Conservation (phyloP, 2,329 filamentous ascomycete species). For the Xylaria sp. region DNA sequence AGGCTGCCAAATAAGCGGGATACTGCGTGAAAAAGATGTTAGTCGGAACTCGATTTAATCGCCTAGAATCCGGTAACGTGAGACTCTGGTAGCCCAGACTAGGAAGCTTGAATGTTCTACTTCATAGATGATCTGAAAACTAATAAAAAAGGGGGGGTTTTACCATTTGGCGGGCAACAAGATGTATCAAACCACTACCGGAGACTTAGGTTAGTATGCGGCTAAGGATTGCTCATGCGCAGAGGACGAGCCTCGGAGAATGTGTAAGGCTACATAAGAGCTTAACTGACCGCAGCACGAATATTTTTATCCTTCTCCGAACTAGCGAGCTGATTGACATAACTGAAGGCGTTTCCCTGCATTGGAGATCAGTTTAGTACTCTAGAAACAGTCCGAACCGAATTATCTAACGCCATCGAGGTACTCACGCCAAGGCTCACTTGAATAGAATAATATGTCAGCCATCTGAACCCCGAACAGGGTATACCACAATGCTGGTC, state of each 20-base stretch:
- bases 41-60: not conserved
- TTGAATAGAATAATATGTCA: conserved; percentile 22
- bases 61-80: not conserved
- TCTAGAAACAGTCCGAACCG: not conserved
- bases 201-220: conserved; percentile 7
- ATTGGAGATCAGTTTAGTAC: conserved; percentile 7
- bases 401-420: not conserved
- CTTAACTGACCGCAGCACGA: conserved; percentile 54
- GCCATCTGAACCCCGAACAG: not conserved
- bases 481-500: too few relatives aligned
- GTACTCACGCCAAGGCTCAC: conserved; percentile 60
- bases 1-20: conserved; percentile 65
- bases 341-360: conserved; percentile 66
- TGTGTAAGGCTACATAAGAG: not conserved
- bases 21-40: conserved; percentile 45
- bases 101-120: not conserved
- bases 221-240: not conserved
- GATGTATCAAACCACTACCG: conserved; percentile 67
- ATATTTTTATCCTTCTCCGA: conserved; percentile 61
- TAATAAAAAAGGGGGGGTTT: not conserved
- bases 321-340: conserved; percentile 70
- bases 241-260: not conserved
- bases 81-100: not conserved
- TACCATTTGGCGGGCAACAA: conserved; percentile 68
- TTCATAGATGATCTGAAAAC: not conserved